Percentiles rank a stretch among this genome's conserved stretches.
These are phyloP conservation scores for Amyloporia xantha DNA, from an alignment of 768 basidiomycete species.

Conservation along the genomic window DNA sequence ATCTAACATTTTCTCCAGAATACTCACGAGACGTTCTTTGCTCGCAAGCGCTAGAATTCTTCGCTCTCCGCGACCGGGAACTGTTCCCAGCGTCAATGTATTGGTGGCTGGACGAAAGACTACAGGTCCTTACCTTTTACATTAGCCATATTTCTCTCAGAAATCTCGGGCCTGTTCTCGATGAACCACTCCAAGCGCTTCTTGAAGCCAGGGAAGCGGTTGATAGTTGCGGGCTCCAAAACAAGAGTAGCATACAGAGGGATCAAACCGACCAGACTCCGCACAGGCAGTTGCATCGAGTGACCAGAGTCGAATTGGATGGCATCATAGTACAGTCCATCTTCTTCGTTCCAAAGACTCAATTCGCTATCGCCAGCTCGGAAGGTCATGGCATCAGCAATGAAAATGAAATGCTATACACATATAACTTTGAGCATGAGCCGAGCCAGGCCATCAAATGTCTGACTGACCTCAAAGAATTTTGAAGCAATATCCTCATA, in stretches of 20 bases:
- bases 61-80: conserved; percentile 76
- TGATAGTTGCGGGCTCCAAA: conserved; percentile 82
- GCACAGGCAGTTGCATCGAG: conserved; percentile 87
- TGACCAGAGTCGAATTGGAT: conserved; percentile 80
- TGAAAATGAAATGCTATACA: conserved; percentile 92
- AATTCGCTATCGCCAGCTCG: conserved; percentile 68
- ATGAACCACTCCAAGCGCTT: conserved; percentile 99
- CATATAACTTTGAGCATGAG: too few relatives aligned
- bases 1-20: conserved; percentile 94
- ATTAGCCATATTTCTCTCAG: conserved; percentile 91
- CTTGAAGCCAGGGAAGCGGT: conserved; percentile 95
- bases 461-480: conserved; percentile 75
- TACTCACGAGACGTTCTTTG: conserved; percentile 83
- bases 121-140: conserved; percentile 62
- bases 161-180: conserved; percentile 83
- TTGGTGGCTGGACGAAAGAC: too few relatives aligned
- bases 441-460: too few relatives aligned
- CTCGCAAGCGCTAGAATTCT: conserved; percentile 83
- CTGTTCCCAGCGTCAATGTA: conserved; percentile 15
- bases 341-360: conserved; percentile 92
- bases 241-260: conserved; percentile 94
- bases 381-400: conserved; percentile 98
- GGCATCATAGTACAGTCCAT: conserved; percentile 98
- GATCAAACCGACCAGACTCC: conserved; percentile 95
- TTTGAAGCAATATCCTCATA: conserved; percentile 99